A percentile compares a stretch with the other conserved stretches of the same genome.
Conservation (phyloP, 2,329 filamentous ascomycete genomes). For the Tolypocladium ophioglossoides region DNA sequence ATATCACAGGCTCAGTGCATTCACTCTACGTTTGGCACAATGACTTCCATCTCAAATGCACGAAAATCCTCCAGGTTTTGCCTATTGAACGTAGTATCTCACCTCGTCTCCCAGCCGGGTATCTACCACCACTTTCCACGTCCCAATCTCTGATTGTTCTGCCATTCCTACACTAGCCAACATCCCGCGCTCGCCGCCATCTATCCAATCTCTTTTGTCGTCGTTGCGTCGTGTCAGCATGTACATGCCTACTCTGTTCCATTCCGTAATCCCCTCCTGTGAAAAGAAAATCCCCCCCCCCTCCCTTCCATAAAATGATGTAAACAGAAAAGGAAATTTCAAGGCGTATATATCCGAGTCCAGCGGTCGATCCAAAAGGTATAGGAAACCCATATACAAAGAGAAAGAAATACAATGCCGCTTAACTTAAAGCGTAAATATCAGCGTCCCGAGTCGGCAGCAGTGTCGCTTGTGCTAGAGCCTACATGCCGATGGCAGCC, state of each 20-base stretch:
- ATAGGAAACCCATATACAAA: neutral
- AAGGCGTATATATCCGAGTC: neutral
- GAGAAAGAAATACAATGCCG: neutral
- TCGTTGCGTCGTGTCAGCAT: neutral
- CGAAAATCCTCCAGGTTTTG: neutral
- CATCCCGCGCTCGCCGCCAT: neutral
- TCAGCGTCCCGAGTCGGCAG: neutral
- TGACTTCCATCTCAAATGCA: neutral
- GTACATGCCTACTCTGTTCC: neutral
- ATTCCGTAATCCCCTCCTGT: too few species aligned
- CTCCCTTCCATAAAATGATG: neutral
- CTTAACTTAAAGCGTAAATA: neutral
- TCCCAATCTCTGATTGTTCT: neutral
- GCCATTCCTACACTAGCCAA: neutral
- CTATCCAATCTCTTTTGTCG: neutral
- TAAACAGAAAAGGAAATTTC: neutral
- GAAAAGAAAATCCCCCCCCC: neutral
- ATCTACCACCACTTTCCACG: neutral
- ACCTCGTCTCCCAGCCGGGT: neutral
- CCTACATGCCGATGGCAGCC: slow-evolving; percentile 30
- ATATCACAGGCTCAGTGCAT: neutral
- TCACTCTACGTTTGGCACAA: neutral
- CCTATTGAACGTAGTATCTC: too few species aligned
- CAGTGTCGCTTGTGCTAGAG: too few species aligned
- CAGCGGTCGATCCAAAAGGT: neutral